A percentile compares a stretch with the other conserved stretches of the same genome.
Conservation (phyloP, 306 rosid species). For the Glycine soja region DNA sequence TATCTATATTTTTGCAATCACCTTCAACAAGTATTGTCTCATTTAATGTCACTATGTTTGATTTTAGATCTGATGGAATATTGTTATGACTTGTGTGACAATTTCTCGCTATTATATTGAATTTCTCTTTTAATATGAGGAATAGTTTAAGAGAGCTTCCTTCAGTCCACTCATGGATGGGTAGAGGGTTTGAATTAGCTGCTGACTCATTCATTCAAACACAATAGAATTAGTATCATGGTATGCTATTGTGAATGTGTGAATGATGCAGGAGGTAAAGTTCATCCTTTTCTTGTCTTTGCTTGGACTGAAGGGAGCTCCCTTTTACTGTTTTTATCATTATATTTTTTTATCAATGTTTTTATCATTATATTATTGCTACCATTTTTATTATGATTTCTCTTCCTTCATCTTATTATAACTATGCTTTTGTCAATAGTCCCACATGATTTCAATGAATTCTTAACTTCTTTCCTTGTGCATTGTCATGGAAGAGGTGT, state of each 20-base stretch:
- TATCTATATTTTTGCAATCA: neutral
- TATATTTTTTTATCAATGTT: too few species aligned
- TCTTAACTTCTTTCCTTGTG: too few species aligned
- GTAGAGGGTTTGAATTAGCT: conserved; percentile 76
- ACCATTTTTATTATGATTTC: too few species aligned
- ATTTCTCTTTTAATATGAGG: neutral
- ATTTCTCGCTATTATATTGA: neutral
- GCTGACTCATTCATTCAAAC: conserved; percentile 98
- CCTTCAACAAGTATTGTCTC: neutral
- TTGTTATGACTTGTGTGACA: neutral
- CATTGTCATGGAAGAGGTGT: too few species aligned
- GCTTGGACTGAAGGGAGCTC: conserved; percentile 99
- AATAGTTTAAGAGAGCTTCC: conserved; percentile 79
- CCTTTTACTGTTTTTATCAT: conserved; percentile 51
- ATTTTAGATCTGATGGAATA: neutral
- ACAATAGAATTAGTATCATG: conserved; percentile 54
- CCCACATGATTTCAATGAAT: too few species aligned
- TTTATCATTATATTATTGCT: neutral
- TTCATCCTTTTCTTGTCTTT: conserved; percentile 72
- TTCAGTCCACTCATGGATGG: conserved; percentile 95
- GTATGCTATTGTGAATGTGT: conserved; percentile 76
- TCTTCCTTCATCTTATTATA: too few species aligned
- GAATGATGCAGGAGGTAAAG: conserved; percentile 91
- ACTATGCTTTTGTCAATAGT: too few species aligned
- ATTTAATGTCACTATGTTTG: neutral